Evolutionary conservation across 163 green algal species (phyloP).

Genomic region (Chloroidium sp.): DNA sequence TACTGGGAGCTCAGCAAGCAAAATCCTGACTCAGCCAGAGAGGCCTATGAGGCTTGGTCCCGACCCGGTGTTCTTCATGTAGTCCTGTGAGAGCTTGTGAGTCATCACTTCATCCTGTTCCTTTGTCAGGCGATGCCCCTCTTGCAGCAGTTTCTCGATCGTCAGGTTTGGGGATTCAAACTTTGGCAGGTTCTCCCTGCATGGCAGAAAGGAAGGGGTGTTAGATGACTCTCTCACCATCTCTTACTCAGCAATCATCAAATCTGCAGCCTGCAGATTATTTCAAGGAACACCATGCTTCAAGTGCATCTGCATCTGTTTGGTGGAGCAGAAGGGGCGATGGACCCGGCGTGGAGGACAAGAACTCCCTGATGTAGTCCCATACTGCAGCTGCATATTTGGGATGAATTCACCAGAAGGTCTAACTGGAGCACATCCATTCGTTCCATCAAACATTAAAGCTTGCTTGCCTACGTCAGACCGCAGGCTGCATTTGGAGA

Average conservation of each 20-base stretch:
- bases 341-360: neutral
- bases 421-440: too few species aligned
- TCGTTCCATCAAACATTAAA: too few species aligned
- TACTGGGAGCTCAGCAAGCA: too few species aligned
- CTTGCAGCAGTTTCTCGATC: slow-evolving; percentile 51
- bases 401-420: too few species aligned
- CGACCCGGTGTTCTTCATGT: neutral
- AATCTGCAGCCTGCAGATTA: too few species aligned
- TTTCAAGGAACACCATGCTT: slow-evolving; percentile 1
- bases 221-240: neutral
- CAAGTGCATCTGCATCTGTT: neutral
- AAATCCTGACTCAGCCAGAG: neutral
- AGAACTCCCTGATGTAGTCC: neutral
- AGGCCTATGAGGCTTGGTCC: neutral
- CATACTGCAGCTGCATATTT: neutral
- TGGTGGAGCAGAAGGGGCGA: neutral
- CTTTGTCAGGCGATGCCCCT: slow-evolving; percentile 55
- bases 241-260: too few species aligned
- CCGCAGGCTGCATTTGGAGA: too few species aligned
- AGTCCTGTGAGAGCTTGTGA: slow-evolving; percentile 26
- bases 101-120: slow-evolving; percentile 65
- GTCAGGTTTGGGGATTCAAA: slow-evolving; percentile 51
- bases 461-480: too few species aligned
- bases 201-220: neutral
- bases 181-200: slow-evolving; percentile 30